Conservation (phyloP, 345 rosid species). For the Erysimum cheiranthoides region DNA sequence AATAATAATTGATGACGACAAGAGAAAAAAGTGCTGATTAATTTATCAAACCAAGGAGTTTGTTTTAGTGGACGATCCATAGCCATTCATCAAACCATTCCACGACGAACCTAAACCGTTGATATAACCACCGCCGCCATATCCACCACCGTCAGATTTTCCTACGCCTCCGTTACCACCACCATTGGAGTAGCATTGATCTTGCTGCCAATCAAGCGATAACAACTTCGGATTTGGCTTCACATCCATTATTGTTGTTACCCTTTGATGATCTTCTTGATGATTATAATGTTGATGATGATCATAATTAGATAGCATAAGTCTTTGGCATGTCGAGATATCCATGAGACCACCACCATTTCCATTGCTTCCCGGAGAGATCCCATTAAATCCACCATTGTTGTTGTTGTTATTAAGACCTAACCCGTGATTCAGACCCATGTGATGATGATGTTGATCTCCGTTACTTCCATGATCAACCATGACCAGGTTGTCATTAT, state of each 20-base stretch:
- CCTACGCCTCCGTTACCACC: conserved; percentile 30
- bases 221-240: conserved; percentile 73
- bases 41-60: conserved; percentile 44
- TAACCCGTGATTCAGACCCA: conserved; percentile 39
- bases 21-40: conserved; percentile 13
- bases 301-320: conserved; percentile 61
- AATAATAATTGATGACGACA: conserved; percentile 20
- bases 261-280: conserved; percentile 49
- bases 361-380: conserved; percentile 37
- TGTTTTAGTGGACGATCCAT: conserved; percentile 44
- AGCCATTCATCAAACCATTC: conserved; percentile 46
- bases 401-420: conserved; percentile 38
- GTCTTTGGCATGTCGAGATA: conserved; percentile 56
- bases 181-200: conserved; percentile 63
- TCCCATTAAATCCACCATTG: conserved; percentile 38
- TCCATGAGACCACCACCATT: conserved; percentile 59
- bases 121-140: conserved; percentile 38
- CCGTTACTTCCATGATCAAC: conserved; percentile 42
- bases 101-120: conserved; percentile 46
- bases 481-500: conserved; percentile 40
- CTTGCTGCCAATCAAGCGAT: conserved; percentile 90
- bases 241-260: conserved; percentile 56
- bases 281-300: conserved; percentile 50
- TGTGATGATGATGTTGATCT: conserved; percentile 35
- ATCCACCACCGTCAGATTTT: conserved; percentile 48